Conservation (phyloP, 345 rosid genomes). For the Lenwebbia sp. region DNA sequence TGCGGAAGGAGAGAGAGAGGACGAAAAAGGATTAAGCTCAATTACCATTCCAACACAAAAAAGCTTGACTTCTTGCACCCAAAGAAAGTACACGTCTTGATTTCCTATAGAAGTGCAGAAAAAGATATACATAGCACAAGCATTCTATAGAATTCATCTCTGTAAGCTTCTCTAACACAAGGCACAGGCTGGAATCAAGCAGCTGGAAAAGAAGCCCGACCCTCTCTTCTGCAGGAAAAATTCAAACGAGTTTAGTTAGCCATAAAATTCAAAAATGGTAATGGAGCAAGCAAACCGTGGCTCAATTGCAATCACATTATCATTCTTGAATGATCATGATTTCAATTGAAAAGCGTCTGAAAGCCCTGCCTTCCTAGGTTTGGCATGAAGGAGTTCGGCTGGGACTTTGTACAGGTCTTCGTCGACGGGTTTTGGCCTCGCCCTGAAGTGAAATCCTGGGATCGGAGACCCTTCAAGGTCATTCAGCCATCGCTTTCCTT, state of each 20-base stretch:
- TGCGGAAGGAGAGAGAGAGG: not conserved
- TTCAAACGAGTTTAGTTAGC: not conserved
- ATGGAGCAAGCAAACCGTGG: not conserved
- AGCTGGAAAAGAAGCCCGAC: constrained; percentile 18
- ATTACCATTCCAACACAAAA: not conserved
- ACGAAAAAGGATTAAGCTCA: not conserved
- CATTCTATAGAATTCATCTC: not conserved
- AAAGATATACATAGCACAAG: not conserved
- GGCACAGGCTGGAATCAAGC: constrained; percentile 19
- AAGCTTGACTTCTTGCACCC: not conserved
- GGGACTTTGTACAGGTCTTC: constrained; percentile 30
- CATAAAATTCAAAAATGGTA: not conserved
- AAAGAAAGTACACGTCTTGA: not conserved
- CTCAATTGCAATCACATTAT: not conserved
- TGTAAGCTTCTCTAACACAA: not conserved
- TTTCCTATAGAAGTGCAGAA: not conserved
- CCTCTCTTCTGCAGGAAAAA: constrained; percentile 20
- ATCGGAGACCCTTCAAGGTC: not conserved
- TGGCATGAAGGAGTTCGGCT: constrained; percentile 18
- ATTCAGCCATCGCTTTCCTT: not conserved
- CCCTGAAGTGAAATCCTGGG: not conserved
- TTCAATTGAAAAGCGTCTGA: not conserved
- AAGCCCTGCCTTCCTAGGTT: constrained; percentile 20
- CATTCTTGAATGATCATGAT: not conserved
- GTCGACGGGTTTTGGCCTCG: constrained; percentile 18